phyloP scores from a whole-genome alignment of 345 rosid genomes.

The Capsella bursapastoris region DNA sequence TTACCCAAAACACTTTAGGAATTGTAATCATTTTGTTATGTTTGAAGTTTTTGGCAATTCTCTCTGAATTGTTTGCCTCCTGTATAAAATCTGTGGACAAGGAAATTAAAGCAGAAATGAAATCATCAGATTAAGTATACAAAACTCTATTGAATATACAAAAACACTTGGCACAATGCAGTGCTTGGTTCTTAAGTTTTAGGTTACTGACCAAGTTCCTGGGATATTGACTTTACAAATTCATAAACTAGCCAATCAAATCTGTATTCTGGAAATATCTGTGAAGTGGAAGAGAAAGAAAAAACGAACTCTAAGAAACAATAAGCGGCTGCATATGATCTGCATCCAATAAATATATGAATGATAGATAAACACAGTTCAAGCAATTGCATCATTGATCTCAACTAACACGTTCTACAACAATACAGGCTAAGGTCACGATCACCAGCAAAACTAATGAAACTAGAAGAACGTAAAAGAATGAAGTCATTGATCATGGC shows the following conservation, averaged over 20 bases:
- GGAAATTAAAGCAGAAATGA: background rate
- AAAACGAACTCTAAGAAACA: constrained; percentile 12
- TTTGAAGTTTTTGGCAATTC: constrained; percentile 67
- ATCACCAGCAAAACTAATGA: constrained; percentile 5
- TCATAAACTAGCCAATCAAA: constrained; percentile 82
- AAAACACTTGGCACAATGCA: background rate
- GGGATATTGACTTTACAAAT: constrained; percentile 62
- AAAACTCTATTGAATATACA: background rate
- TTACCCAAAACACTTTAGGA: constrained; percentile 80
- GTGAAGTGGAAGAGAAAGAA: constrained; percentile 35
- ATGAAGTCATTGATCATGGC: background rate
- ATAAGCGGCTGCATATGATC: constrained; percentile 10
- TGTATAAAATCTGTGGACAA: constrained; percentile 70
- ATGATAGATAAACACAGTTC: constrained; percentile 16
- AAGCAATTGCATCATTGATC: constrained; percentile 15
- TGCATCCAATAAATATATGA: background rate
- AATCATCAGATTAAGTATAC: constrained; percentile 13
- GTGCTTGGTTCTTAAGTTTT: constrained; percentile 9
- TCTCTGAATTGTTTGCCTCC: constrained; percentile 83
- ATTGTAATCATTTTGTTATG: constrained; percentile 58
- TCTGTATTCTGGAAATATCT: constrained; percentile 86
- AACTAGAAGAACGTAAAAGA: background rate
- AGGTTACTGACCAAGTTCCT: constrained; percentile 79
- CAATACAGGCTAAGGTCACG: constrained; percentile 16
- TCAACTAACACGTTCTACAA: constrained; percentile 15